Evolutionary conservation across 2,329 filamentous ascomycete genomes (phyloP).

Genomic region (Cladophialophora bantiana): DNA sequence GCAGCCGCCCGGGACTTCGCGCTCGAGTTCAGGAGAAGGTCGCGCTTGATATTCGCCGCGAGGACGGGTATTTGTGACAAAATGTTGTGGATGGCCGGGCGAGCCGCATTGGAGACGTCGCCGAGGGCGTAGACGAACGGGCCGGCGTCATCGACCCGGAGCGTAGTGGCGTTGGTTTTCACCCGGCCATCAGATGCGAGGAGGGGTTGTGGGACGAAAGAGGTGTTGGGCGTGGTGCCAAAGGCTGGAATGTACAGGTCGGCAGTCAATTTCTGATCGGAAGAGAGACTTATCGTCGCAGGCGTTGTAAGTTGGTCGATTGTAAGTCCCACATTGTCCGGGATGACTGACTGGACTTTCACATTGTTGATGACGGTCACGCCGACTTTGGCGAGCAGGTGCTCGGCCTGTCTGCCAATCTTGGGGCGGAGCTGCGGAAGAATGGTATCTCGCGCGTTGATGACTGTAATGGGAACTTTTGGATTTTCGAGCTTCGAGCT

Average conservation of each 20-base stretch:
- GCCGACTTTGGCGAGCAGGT: constrained; percentile 53
- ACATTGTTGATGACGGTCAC: constrained; percentile 56
- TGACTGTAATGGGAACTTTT: constrained; percentile 55
- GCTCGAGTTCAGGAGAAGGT: constrained; percentile 49
- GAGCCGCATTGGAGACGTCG: constrained; percentile 52
- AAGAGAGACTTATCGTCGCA: too few species aligned
- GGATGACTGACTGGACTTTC: constrained; percentile 42
- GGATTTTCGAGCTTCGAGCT: constrained; percentile 44
- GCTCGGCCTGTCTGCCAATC: constrained; percentile 53
- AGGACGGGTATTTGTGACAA: constrained; percentile 53
- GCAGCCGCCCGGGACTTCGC: constrained; percentile 28
- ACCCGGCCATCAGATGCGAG: constrained; percentile 49
- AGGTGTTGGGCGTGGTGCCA: constrained; percentile 53
- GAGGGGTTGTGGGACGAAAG: constrained; percentile 47
- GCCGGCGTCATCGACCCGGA: constrained; percentile 50
- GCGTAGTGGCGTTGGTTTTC: constrained; percentile 47
- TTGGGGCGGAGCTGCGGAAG: constrained; percentile 51
- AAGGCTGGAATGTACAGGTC: constrained; percentile 60
- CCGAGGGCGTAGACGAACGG: constrained; percentile 57
- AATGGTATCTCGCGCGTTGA: constrained; percentile 50
- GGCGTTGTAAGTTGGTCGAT: too few species aligned
- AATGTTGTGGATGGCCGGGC: constrained; percentile 54
- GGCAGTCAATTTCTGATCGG: constrained; percentile 43
- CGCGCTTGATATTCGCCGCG: constrained; percentile 58
- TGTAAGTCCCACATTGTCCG: too few species aligned